These are phyloP conservation scores for Phycomyces nitens DNA, from an alignment of 192 early-diverging fungal genomes.

Conservation along the genomic window DNA sequence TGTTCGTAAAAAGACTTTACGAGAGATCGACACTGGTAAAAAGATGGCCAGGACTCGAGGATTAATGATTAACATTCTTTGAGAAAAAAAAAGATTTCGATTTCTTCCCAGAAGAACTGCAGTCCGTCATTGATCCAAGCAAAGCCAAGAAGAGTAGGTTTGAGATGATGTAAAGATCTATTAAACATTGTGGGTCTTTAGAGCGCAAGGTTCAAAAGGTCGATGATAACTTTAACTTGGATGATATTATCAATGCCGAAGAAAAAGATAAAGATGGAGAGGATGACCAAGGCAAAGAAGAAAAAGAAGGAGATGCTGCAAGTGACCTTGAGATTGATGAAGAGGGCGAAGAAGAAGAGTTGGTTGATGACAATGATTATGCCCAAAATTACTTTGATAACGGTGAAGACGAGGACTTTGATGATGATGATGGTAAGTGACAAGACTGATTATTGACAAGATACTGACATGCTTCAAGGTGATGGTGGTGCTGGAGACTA, in stretches of 20 bases:
- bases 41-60: no score
- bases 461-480: neutral
- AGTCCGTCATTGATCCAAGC: constrained; percentile 27
- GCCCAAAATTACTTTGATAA: constrained; percentile 41
- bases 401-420: constrained; percentile 34
- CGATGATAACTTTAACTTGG: constrained; percentile 22
- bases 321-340: constrained; percentile 24
- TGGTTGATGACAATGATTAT: constrained; percentile 40
- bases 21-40: constrained; percentile 28
- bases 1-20: constrained; percentile 5
- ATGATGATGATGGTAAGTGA: constrained; percentile 27
- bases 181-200: neutral
- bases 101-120: constrained; percentile 36
- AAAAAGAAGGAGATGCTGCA: constrained; percentile 19
- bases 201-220: constrained; percentile 11
- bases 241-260: constrained; percentile 27
- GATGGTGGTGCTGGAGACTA: constrained; percentile 1
- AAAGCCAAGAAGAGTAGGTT: constrained; percentile 20
- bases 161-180: no score
- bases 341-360: constrained; percentile 33
- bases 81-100: no score
- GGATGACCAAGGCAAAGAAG: constrained; percentile 25
- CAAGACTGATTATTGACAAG: constrained; percentile 2
- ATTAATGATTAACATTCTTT: no score
- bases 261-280: constrained; percentile 29